A percentile compares a stretch with the other conserved stretches of the same genome.
Conservation (phyloP, 208 protist genomes). For the Leishmania major region DNA sequence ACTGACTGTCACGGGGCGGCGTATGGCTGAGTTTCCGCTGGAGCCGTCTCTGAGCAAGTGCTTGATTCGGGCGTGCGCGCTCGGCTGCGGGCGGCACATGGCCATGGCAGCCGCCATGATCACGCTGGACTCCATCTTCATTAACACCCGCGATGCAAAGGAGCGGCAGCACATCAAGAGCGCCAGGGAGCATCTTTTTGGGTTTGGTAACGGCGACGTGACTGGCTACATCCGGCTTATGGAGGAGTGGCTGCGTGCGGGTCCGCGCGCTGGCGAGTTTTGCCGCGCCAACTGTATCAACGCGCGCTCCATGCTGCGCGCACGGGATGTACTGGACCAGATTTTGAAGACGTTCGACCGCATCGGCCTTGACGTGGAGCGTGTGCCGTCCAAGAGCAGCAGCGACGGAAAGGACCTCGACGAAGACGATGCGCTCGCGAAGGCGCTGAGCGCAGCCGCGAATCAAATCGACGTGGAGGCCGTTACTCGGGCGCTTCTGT, state of each 20-base stretch:
- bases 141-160: conserved; percentile 92
- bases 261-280: conserved; percentile 71
- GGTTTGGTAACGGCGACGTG: conserved; percentile 85
- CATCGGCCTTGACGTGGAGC: conserved; percentile 64
- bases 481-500: conserved; percentile 76
- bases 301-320: conserved; percentile 65
- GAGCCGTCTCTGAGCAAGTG: conserved; percentile 98
- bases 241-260: conserved; percentile 82
- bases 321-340: conserved; percentile 87
- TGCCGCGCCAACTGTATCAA: conserved; percentile 81
- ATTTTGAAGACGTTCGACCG: conserved; percentile 84
- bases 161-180: conserved; percentile 67
- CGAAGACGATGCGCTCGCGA: conserved; percentile 20
- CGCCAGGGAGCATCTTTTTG: conserved; percentile 77
- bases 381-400: neutral
- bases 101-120: conserved; percentile 91
- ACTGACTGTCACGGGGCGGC: conserved; percentile 95
- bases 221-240: conserved; percentile 82
- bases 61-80: conserved; percentile 70
- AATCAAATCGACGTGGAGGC: conserved; percentile 51
- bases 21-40: conserved; percentile 99
- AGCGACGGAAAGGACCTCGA: neutral
- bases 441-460: conserved; percentile 5
- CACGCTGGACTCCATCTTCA: conserved; percentile 96
- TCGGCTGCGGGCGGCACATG: conserved; percentile 88